A percentile compares a stretch with the other conserved stretches of the same genome.
Evolutionary conservation across 257 asterid species (phyloP).

Genomic region (Handroanthus guayacan): DNA sequence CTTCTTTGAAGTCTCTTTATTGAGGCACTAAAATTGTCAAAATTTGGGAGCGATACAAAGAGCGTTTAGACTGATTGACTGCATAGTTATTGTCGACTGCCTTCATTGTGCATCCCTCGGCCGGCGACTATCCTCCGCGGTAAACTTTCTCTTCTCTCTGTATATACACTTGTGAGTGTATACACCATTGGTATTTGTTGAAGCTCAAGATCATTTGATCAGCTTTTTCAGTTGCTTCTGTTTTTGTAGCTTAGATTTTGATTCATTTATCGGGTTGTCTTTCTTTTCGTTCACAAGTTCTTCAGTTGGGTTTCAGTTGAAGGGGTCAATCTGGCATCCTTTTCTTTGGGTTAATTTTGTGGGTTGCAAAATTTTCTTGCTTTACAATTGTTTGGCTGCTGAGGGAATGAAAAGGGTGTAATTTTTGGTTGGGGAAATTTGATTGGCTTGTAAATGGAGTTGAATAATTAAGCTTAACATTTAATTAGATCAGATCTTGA

Average conservation of each 20-base stretch:
- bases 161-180: neutral
- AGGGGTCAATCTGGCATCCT: neutral
- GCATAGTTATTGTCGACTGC: neutral
- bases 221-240: neutral
- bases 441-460: neutral
- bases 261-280: neutral
- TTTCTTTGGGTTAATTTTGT: neutral
- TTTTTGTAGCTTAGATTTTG: neutral
- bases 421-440: neutral
- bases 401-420: neutral
- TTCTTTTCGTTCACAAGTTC: neutral
- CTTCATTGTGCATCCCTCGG: neutral
- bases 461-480: slow-evolving; percentile 2
- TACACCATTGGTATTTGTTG: neutral
- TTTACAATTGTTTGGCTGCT: neutral
- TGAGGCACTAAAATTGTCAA: neutral
- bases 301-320: neutral
- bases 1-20: neutral
- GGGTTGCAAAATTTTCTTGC: neutral
- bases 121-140: neutral
- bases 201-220: neutral
- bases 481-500: slow-evolving; percentile 4
- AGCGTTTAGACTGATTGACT: neutral
- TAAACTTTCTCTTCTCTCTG: neutral
- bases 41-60: neutral